A percentile compares a stretch with the other conserved stretches of the same genome.
Conservation (phyloP, 2,329 filamentous ascomycete genomes). For the Pseudogymnoascus sp. region DNA sequence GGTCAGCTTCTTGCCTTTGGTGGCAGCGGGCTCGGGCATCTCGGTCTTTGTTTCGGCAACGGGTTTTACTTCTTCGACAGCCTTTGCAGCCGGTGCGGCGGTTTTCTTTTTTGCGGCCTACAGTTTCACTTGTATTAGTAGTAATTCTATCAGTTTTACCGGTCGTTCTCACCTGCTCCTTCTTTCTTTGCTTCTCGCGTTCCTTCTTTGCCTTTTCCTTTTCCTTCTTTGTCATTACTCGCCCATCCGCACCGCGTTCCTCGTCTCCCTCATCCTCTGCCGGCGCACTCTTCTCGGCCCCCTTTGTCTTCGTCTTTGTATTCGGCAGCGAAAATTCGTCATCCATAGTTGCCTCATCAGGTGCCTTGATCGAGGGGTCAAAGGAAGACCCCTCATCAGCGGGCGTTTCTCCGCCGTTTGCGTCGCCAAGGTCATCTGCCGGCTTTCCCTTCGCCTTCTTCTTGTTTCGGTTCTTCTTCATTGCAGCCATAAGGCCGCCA, state of each 20-base stretch:
- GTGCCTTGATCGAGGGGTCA: constrained; percentile 55
- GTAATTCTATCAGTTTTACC: not conserved
- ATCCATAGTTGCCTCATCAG: constrained; percentile 73
- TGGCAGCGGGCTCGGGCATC: constrained; percentile 43
- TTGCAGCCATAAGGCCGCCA: constrained; percentile 67
- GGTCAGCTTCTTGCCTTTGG: constrained; percentile 87
- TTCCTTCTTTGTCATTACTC: constrained; percentile 91
- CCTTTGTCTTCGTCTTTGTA: constrained; percentile 67
- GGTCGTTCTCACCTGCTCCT: constrained; percentile 68
- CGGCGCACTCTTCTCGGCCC: constrained; percentile 40
- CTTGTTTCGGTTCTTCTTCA: constrained; percentile 78
- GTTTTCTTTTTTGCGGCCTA: constrained; percentile 82
- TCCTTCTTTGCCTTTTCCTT: constrained; percentile 99
- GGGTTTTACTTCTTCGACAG: constrained; percentile 50
- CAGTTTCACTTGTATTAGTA: constrained; percentile 15
- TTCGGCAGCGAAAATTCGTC: constrained; percentile 75
- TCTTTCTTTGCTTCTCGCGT: constrained; percentile 96
- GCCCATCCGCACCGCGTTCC: constrained; percentile 51
- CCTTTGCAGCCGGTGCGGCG: constrained; percentile 44
- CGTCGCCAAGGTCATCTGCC: constrained; percentile 63
- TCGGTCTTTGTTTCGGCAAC: constrained; percentile 44
- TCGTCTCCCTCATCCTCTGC: constrained; percentile 45
- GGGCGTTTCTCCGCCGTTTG: constrained; percentile 51
- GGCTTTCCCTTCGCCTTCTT: constrained; percentile 84
- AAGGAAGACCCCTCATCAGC: constrained; percentile 36